Evolutionary conservation across 306 rosid species (phyloP).

Genomic region (Dryas alaskensis): DNA sequence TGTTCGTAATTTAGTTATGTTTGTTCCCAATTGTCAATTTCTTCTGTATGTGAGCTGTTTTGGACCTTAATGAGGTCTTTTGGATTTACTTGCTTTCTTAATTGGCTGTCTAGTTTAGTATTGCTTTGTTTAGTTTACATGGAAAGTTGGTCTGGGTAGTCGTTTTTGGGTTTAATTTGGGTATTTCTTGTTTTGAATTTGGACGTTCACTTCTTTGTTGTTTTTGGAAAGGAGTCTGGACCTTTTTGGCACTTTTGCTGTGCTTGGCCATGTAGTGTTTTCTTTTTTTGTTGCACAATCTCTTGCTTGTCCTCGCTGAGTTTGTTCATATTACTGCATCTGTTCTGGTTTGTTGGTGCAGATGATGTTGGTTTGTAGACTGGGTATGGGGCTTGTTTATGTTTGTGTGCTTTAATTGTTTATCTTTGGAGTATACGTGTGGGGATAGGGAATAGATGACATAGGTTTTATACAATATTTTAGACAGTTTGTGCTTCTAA

Average conservation of each 20-base stretch:
- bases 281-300: background rate
- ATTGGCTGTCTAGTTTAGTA: background rate
- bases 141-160: background rate
- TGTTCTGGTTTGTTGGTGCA: background rate
- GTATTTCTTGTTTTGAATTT: background rate
- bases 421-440: background rate
- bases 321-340: slow-evolving; percentile 1
- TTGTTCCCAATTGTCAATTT: background rate
- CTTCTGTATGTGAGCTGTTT: background rate
- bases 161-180: background rate
- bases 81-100: background rate
- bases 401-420: background rate
- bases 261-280: background rate
- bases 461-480: background rate
- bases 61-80: background rate
- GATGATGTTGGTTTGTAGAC: background rate
- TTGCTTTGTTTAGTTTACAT: background rate
- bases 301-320: background rate
- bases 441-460: background rate
- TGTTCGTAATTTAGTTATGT: background rate
- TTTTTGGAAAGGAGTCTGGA: background rate
- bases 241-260: background rate
- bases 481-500: background rate
- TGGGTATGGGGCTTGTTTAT: background rate
- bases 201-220: background rate